These are phyloP conservation scores for Hypoxylon sp. DNA, from an alignment of 2,329 filamentous ascomycete genomes.

Conservation along the genomic window DNA sequence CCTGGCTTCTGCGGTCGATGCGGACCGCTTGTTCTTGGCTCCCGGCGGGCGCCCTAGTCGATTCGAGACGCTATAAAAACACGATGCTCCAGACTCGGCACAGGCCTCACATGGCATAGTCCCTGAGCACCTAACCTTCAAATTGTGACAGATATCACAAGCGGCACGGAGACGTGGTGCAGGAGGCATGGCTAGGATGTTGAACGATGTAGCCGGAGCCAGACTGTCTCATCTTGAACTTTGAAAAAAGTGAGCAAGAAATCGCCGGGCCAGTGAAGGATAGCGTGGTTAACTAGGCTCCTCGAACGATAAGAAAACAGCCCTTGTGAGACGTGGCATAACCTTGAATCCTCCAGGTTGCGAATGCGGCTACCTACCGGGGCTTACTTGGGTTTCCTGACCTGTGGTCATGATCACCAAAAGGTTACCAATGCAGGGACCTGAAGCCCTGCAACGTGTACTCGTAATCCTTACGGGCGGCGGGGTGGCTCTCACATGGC, in stretches of 20 bases:
- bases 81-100: slow-evolving; percentile 1
- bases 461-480: slow-evolving; percentile 2
- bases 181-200: neutral
- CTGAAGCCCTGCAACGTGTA: slow-evolving; percentile 5
- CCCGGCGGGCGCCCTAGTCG: neutral
- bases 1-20: neutral
- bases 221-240: neutral
- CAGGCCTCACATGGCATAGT: slow-evolving; percentile 3
- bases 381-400: neutral
- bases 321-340: slow-evolving; percentile 4
- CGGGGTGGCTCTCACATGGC: neutral
- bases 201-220: neutral
- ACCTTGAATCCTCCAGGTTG: slow-evolving; percentile 4
- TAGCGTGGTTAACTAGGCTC: slow-evolving; percentile 2
- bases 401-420: neutral
- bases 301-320: slow-evolving; percentile 1
- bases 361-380: neutral
- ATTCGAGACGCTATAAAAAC: slow-evolving; percentile 10
- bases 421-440: neutral
- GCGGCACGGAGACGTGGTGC: slow-evolving; percentile 1
- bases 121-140: slow-evolving; percentile 3
- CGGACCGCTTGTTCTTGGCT: slow-evolving; percentile 1
- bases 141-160: slow-evolving; percentile 2
- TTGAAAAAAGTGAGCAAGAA: slow-evolving; percentile 3
- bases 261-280: slow-evolving; percentile 4